Evolutionary conservation across 768 basidiomycete genomes (phyloP).

Genomic region (Termitomyces sp.): DNA sequence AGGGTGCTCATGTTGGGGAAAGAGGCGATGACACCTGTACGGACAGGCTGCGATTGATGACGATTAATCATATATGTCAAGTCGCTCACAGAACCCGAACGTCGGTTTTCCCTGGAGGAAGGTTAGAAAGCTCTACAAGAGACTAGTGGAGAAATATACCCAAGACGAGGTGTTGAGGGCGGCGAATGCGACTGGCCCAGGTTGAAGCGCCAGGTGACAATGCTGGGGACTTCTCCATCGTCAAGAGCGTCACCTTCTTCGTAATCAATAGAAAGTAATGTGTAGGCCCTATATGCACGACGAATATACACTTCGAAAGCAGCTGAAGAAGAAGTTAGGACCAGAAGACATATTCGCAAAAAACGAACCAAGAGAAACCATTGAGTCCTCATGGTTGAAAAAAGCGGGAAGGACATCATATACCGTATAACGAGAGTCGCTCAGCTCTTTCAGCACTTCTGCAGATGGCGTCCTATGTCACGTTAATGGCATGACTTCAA

Average conservation of each 20-base stretch:
- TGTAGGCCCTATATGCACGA: constrained; percentile 93
- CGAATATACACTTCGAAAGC: constrained; percentile 95
- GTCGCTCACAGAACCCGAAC: constrained; percentile 93
- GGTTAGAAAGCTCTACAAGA: constrained; percentile 5
- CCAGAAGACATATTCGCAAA: background rate
- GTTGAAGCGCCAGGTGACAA: constrained; percentile 94
- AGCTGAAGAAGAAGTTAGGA: constrained; percentile 38
- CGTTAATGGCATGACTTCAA: constrained; percentile 9
- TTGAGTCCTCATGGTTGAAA: constrained; percentile 82
- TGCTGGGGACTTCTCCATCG: constrained; percentile 74
- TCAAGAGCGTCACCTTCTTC: constrained; percentile 86
- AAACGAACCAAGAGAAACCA: constrained; percentile 72
- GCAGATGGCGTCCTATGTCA: constrained; percentile 65
- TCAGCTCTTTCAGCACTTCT: constrained; percentile 87
- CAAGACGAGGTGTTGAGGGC: constrained; percentile 73
- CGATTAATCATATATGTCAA: constrained; percentile 87
- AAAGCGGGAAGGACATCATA: constrained; percentile 96
- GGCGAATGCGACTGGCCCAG: constrained; percentile 84
- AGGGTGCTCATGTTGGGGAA: constrained; percentile 74
- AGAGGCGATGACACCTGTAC: constrained; percentile 88
- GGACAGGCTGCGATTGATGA: constrained; percentile 82
- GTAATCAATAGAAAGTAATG: constrained; percentile 86
- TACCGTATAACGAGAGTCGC: constrained; percentile 94
- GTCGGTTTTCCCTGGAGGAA: constrained; percentile 48
- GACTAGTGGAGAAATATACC: constrained; percentile 26